These are phyloP conservation scores for Chloranthus sessilifolius DNA, from an alignment of 164 flowering plant genomes.

Conservation along the genomic window DNA sequence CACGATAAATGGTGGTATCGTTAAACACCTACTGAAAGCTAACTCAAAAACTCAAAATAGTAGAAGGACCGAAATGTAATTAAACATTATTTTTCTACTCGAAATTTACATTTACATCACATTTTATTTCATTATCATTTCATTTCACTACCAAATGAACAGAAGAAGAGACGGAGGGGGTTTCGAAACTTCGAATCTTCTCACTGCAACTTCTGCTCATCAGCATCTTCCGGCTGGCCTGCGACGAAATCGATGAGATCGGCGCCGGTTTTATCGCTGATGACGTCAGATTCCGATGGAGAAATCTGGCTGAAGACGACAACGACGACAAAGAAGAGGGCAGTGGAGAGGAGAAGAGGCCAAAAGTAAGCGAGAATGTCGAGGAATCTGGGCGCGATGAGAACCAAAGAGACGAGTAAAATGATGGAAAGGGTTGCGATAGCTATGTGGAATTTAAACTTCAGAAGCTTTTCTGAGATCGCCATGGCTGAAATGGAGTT, in stretches of 20 bases:
- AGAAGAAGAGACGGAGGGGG: background rate
- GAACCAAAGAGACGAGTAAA: conserved; percentile 11
- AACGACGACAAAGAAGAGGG: conserved; percentile 39
- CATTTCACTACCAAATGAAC: too few species aligned
- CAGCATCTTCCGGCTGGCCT: conserved; percentile 20
- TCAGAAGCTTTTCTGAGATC: conserved; percentile 41
- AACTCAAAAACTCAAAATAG: too few species aligned
- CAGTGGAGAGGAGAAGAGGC: conserved; percentile 80
- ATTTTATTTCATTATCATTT: too few species aligned
- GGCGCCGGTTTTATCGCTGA: conserved; percentile 48
- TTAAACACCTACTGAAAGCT: too few species aligned
- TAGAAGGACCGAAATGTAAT: too few species aligned
- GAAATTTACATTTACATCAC: too few species aligned
- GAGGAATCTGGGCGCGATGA: conserved; percentile 50
- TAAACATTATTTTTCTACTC: too few species aligned
- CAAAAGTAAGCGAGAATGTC: conserved; percentile 62
- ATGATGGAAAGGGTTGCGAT: conserved; percentile 7
- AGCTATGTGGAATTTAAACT: conserved; percentile 44
- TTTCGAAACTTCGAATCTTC: too few species aligned
- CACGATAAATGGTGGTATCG: too few species aligned
- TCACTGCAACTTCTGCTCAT: too few species aligned
- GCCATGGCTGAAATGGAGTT: conserved; percentile 27
- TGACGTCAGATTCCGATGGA: conserved; percentile 25
- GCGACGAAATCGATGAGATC: conserved; percentile 65
- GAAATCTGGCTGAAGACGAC: conserved; percentile 46